phyloP scores from a whole-genome alignment of 306 rosid genomes.

The Vicia faba region DNA sequence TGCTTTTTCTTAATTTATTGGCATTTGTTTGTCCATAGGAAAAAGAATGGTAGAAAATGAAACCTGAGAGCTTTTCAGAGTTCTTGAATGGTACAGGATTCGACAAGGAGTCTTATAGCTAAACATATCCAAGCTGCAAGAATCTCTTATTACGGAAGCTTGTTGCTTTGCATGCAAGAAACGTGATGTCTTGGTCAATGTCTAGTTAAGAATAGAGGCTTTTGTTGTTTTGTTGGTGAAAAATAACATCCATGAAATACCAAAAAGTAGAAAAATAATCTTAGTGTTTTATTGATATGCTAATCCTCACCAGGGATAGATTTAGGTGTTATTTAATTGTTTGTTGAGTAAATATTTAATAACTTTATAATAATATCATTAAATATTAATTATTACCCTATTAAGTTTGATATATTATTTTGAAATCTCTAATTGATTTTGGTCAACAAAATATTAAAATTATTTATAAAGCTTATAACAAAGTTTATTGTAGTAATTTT shows the following conservation, averaged over 20 bases:
- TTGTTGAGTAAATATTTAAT: too few relatives aligned
- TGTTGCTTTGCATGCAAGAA: conserved; percentile 29
- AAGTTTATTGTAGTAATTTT: too few relatives aligned
- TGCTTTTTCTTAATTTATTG: conserved; percentile 33
- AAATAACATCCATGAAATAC: background rate
- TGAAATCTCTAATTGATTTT: too few relatives aligned
- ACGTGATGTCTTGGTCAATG: conserved; percentile 34
- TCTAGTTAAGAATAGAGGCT: conserved; percentile 27
- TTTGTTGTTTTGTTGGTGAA: conserved; percentile 7
- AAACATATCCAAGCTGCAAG: conserved; percentile 7
- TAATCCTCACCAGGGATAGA: too few relatives aligned
- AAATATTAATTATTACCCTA: too few relatives aligned
- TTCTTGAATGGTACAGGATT: conserved; percentile 36
- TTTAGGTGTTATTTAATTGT: too few relatives aligned
- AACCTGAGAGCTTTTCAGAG: background rate
- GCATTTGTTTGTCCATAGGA: background rate
- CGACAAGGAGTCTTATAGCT: conserved; percentile 11
- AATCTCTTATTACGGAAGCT: conserved; percentile 17
- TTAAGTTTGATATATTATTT: too few relatives aligned
- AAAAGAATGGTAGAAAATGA: conserved; percentile 7
- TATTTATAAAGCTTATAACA: too few relatives aligned
- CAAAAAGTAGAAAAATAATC: background rate
- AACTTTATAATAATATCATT: too few relatives aligned
- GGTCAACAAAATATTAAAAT: too few relatives aligned
- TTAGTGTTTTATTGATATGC: too few relatives aligned